Conservation (phyloP, 2,329 filamentous ascomycete species). For the Cladophialophora carrionii region DNA sequence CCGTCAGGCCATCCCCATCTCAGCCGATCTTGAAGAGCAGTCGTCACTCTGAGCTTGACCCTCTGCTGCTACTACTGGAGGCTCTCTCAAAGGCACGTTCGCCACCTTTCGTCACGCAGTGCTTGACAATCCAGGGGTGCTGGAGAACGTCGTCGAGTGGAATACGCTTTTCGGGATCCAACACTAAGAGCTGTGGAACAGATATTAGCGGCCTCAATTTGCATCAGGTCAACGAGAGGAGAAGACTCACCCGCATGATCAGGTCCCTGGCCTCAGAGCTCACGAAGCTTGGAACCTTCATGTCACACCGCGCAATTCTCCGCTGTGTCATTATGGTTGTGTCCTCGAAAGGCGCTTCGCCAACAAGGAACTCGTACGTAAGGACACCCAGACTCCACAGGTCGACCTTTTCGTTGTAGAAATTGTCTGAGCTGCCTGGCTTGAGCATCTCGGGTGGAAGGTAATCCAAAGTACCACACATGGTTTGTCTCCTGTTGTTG, state of each 20-base stretch:
- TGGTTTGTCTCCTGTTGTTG: slow-evolving; percentile 88
- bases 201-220: slow-evolving; percentile 35
- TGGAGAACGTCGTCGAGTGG: slow-evolving; percentile 83
- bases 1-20: neutral
- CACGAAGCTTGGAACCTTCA: slow-evolving; percentile 88
- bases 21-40: neutral
- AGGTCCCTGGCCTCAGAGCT: slow-evolving; percentile 88
- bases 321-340: slow-evolving; percentile 91
- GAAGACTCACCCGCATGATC: slow-evolving; percentile 75
- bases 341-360: slow-evolving; percentile 96
- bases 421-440: slow-evolving; percentile 77
- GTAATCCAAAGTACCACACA: slow-evolving; percentile 97
- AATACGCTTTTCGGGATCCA: slow-evolving; percentile 92
- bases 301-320: slow-evolving; percentile 84
- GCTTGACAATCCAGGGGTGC: slow-evolving; percentile 97
- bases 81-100: slow-evolving; percentile 32
- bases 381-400: slow-evolving; percentile 93
- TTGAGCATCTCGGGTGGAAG: slow-evolving; percentile 97
- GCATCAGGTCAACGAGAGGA: neutral
- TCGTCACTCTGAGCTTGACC: slow-evolving; percentile 16
- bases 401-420: slow-evolving; percentile 93
- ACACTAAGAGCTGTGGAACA: slow-evolving; percentile 70
- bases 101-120: slow-evolving; percentile 59
- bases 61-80: slow-evolving; percentile 20
- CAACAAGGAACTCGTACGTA: slow-evolving; percentile 94